A percentile compares a stretch with the other conserved stretches of the same genome.
phyloP scores from a whole-genome alignment of 1,139 yeast genomes.

The Pneumocystis wakefieldiae region DNA sequence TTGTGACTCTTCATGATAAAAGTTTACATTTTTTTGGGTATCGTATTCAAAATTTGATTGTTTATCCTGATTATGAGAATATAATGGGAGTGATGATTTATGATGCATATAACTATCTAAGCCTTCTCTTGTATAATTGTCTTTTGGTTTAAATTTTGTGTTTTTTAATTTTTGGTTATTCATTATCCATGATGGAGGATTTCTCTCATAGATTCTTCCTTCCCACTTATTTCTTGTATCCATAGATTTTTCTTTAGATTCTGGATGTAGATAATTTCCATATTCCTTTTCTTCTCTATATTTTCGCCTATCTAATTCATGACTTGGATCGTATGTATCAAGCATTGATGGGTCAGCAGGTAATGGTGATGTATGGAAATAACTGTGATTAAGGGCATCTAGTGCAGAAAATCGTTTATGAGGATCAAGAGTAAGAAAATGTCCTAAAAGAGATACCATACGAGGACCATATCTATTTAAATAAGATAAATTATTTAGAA shows the following conservation, averaged over 20 bases:
- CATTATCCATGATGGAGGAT: background rate
- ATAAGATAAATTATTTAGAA: background rate
- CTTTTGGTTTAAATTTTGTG: background rate
- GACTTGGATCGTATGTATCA: constrained; percentile 69
- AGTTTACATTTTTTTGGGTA: background rate
- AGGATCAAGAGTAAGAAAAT: constrained; percentile 54
- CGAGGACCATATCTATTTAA: constrained; percentile 23
- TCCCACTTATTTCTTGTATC: background rate
- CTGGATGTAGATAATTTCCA: background rate
- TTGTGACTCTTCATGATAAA: background rate
- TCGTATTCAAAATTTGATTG: background rate
- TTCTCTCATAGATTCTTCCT: background rate
- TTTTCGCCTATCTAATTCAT: constrained; percentile 66
- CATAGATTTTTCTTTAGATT: background rate
- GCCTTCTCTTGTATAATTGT: background rate
- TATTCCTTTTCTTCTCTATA: background rate
- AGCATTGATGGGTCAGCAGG: constrained; percentile 44
- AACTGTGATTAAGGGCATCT: constrained; percentile 58
- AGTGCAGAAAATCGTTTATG: constrained; percentile 56
- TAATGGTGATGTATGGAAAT: constrained; percentile 49
- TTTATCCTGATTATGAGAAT: background rate
- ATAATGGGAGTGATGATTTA: background rate
- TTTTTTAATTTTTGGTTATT: background rate
- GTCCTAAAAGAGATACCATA: constrained; percentile 36
- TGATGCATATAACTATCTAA: background rate